Base-by-base conservation (phyloP, 768 basidiomycete genomes). In the Amanita fuliginea region DNA sequence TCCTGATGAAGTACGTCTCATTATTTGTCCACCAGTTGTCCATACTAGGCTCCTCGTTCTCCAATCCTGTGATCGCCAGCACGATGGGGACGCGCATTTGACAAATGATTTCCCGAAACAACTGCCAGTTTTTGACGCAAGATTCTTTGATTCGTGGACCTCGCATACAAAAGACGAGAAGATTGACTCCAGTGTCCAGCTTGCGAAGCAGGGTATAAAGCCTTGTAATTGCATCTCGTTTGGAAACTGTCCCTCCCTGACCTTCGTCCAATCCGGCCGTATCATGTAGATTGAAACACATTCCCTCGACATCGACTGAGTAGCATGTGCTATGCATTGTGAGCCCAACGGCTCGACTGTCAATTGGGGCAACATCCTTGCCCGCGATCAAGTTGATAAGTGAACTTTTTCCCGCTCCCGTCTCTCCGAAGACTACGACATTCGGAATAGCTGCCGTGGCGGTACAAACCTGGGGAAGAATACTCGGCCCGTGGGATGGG, bases 241-340 rank as follows among this genome's bases (percentile, higher is more conserved):
- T 55, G 1, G 54, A 47, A 8, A 63, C 56, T 1, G 53, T 49
- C n/a, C 60, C 61, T 6, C 19, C 30, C 1, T 57, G 52, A 4
- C 58, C 68, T 50, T 71, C 71, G 36, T 72, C 60, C 3, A 72
- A 63, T 8, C 72, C 71, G 10, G 65, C 61, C 1, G 69, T 72
- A 44, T 73, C 71, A 60, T 65, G 64, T 18, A 72, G 42, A 30
- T 58, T 56, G 49, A 59, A 65, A 0, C 16, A 40, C 22, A 49
- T 51, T 32, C 57, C 64, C 21, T 54, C 43, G 50, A 70, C 54
- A 3, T 46, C 42, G 30, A 61, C 54, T 2, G 47, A 32, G 49
- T 71, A 63, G 6, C 53, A 46, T 7, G 53, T 53, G 34, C 55
- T 61, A 3, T 58, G 45, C 53, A 73, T 63, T 1, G 73, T 74